Base-by-base conservation (phyloP, 1,139 yeast genomes). In the Debaryomyces fabryi region DNA sequence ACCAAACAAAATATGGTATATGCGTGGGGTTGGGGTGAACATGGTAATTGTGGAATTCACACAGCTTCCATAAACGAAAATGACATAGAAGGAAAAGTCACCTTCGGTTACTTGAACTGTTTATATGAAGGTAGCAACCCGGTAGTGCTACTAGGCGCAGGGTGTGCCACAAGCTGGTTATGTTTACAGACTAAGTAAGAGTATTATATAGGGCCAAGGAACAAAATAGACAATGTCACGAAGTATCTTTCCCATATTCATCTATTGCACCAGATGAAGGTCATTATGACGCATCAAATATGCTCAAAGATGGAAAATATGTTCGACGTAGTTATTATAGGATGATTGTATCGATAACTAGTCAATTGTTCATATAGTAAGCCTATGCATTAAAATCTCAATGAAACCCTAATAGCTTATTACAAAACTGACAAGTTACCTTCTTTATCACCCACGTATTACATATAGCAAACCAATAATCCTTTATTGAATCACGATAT, bases 11-110 rank as follows among this genome's bases (percentile, higher is more conserved):
- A 69, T 41, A 51, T 55, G 5, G 83, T 88, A 0, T 71, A 62
- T 48, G 79, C 92, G 3, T 93, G 98, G 98, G 99, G 99, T 0
- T 93, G 99, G 99, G 97, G 97, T 23, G 99, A 93, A 62, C 99
- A 93, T 63, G 98, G 99, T 0, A 93, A 93, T 62, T 92, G 98
- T 67, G 98, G 98, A 0, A 54, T 52, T 1, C 65, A 58, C 32
- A 38, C 42, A 2, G 41, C 59, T 13, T 21, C 38, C 32, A n/a
- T 23, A 27, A 20, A 41, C n/a, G 27, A 20, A 9, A 54, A 53
- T 16, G 49, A 50, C 10, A 52, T 48, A 15, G 58, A 53, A 1
- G 64, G 58, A 5, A 61, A 62, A 4, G 78, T 72, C 3, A 68
- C 74, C 0, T 79, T 74, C 50, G 65, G 65, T 49, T 62, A 67